These are phyloP conservation scores for Ophiostoma quercus DNA, from an alignment of 2,329 filamentous ascomycete species.

Conservation along the genomic window DNA sequence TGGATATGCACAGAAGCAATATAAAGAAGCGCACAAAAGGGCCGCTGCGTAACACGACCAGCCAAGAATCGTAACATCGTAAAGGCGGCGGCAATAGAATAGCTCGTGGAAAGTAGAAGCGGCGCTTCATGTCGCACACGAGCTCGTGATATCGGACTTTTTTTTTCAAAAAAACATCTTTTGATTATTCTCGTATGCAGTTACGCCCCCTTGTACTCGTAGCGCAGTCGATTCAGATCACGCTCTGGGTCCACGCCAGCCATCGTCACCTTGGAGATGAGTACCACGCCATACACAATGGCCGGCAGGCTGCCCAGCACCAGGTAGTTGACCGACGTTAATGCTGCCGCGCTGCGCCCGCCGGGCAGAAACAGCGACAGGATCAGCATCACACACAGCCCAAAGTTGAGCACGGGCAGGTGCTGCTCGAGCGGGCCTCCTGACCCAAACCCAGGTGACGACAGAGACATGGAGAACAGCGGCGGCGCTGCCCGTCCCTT, in stretches of 20 bases:
- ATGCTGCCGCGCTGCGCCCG: slow-evolving; percentile 29
- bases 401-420: slow-evolving; percentile 57
- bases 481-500: slow-evolving; percentile 22
- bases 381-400: slow-evolving; percentile 49
- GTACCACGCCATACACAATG: slow-evolving; percentile 55
- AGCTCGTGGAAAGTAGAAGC: not conserved
- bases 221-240: slow-evolving; percentile 58
- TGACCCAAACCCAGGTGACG: not conserved
- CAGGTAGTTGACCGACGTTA: slow-evolving; percentile 28
- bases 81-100: not conserved
- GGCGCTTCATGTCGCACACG: not conserved
- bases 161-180: too few species aligned
- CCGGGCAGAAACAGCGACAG: slow-evolving; percentile 38
- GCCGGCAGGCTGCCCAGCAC: slow-evolving; percentile 48
- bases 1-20: not conserved
- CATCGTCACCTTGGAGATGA: slow-evolving; percentile 62
- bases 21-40: slow-evolving; percentile 2
- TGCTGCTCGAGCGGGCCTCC: slow-evolving; percentile 49
- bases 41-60: not conserved
- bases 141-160: slow-evolving; percentile 2
- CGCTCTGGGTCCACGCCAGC: slow-evolving; percentile 61
- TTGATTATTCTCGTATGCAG: not conserved
- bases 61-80: not conserved
- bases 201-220: slow-evolving; percentile 63
- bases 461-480: not conserved